Percentiles rank a stretch among this genome's conserved stretches.
Evolutionary conservation across 2,329 filamentous ascomycete species (phyloP).

Genomic region (Escovopsis sp.): DNA sequence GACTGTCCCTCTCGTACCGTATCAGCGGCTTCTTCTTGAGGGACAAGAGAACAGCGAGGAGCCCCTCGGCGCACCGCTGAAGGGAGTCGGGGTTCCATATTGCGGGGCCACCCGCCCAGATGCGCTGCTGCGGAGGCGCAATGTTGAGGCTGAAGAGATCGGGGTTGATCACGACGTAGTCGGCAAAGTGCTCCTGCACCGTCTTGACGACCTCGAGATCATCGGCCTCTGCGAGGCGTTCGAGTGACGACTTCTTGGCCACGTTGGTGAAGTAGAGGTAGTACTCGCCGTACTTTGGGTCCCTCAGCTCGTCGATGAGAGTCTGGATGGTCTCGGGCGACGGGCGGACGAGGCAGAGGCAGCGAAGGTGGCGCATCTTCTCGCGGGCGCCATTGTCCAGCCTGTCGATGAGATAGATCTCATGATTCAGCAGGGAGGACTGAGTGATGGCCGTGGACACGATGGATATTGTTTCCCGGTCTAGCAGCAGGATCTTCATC

Average conservation of each 20-base stretch:
- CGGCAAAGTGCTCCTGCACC: slow-evolving; percentile 92
- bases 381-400: slow-evolving; percentile 80
- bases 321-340: slow-evolving; percentile 86
- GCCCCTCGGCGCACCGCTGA: slow-evolving; percentile 72
- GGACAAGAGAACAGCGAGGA: slow-evolving; percentile 69
- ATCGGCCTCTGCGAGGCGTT: slow-evolving; percentile 87
- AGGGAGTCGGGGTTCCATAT: slow-evolving; percentile 83
- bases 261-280: slow-evolving; percentile 96
- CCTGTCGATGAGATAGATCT: slow-evolving; percentile 94
- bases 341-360: slow-evolving; percentile 82
- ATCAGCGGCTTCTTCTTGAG: slow-evolving; percentile 96
- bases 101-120: slow-evolving; percentile 74
- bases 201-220: slow-evolving; percentile 92
- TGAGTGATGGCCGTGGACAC: slow-evolving; percentile 93
- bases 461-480: slow-evolving; percentile 86
- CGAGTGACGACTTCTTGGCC: slow-evolving; percentile 87
- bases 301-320: slow-evolving; percentile 85
- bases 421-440: slow-evolving; percentile 84
- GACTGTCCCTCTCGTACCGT: slow-evolving; percentile 80
- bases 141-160: slow-evolving; percentile 77
- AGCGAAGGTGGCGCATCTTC: slow-evolving; percentile 95
- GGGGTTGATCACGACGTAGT: slow-evolving; percentile 88
- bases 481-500: slow-evolving; percentile 95
- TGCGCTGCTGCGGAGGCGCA: slow-evolving; percentile 52
- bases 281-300: slow-evolving; percentile 96